Evolutionary conservation across 1,284 basidiomycete genomes (phyloP).

Genomic region (Ganoderma sp.): DNA sequence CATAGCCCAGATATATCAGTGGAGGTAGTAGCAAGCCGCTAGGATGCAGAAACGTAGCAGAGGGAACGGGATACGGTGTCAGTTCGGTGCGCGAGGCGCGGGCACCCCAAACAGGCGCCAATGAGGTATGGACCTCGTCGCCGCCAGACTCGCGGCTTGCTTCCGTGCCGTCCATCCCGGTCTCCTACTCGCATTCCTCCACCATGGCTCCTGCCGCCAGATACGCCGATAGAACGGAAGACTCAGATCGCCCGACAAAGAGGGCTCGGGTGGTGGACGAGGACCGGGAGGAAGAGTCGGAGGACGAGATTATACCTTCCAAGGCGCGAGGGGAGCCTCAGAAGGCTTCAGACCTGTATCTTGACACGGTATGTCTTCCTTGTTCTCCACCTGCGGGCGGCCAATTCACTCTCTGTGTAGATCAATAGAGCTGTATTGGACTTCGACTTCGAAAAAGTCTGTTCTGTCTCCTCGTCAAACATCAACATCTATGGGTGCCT

Average conservation of each 20-base stretch:
- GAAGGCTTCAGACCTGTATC: slow-evolving; percentile 86
- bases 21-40: not conserved
- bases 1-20: slow-evolving; percentile 27
- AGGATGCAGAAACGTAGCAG: not conserved
- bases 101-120: slow-evolving; percentile 3
- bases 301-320: slow-evolving; percentile 47
- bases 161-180: not conserved
- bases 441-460: slow-evolving; percentile 99
- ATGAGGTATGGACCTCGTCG: not conserved
- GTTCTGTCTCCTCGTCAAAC: slow-evolving; percentile 94
- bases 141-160: not conserved
- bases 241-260: slow-evolving; percentile 35
- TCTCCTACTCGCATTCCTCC: not conserved
- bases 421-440: slow-evolving; percentile 90
- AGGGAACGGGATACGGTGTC: not conserved
- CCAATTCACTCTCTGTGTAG: slow-evolving; percentile 40
- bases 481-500: slow-evolving; percentile 99
- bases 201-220: slow-evolving; percentile 22
- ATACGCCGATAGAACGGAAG: slow-evolving; percentile 17
- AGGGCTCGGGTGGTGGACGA: slow-evolving; percentile 38
- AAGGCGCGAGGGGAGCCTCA: slow-evolving; percentile 50
- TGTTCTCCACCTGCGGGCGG: not conserved
- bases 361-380: slow-evolving; percentile 81
- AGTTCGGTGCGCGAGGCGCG: not conserved
- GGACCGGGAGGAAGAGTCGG: slow-evolving; percentile 60